phyloP scores from a whole-genome alignment of 176 grass and related monocot species.

The Tillandsia leiboldiana region DNA sequence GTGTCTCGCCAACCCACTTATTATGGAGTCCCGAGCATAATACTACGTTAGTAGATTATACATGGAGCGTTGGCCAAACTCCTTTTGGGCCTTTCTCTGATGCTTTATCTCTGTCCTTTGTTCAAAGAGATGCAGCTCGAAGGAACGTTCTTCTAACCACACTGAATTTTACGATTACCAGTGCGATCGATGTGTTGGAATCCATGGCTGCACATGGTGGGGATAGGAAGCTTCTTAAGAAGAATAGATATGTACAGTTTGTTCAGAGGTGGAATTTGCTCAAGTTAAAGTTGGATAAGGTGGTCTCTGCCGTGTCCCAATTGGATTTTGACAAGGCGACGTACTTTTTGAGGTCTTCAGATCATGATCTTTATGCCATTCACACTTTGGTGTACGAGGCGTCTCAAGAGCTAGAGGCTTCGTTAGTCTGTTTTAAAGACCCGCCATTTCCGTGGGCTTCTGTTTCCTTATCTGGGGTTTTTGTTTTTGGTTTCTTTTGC shows the following conservation, averaged over 20 bases:
- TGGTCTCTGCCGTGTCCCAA: constrained; percentile 68
- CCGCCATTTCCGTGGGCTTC: constrained; percentile 85
- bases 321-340: constrained; percentile 88
- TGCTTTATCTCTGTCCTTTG: constrained; percentile 81
- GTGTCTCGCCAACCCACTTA: constrained; percentile 62
- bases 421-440: constrained; percentile 79
- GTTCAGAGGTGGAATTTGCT: constrained; percentile 92
- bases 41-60: constrained; percentile 63
- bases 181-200: constrained; percentile 53
- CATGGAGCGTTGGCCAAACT: constrained; percentile 81
- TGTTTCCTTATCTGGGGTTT: constrained; percentile 56
- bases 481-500: constrained; percentile 80
- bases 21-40: constrained; percentile 75
- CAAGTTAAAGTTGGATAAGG: constrained; percentile 80
- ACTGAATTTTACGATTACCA: constrained; percentile 76
- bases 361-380: constrained; percentile 86
- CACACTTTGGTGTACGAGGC: constrained; percentile 76
- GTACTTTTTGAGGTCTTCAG: constrained; percentile 66
- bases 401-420: constrained; percentile 78
- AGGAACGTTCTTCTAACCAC: constrained; percentile 85
- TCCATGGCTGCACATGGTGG: constrained; percentile 74
- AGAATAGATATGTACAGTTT: constrained; percentile 81
- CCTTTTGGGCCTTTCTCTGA: constrained; percentile 92
- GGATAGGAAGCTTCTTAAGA: constrained; percentile 66
- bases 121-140: constrained; percentile 76